Evolutionary conservation across 768 basidiomycete species (phyloP).

Genomic region (Hericium rajendrae): DNA sequence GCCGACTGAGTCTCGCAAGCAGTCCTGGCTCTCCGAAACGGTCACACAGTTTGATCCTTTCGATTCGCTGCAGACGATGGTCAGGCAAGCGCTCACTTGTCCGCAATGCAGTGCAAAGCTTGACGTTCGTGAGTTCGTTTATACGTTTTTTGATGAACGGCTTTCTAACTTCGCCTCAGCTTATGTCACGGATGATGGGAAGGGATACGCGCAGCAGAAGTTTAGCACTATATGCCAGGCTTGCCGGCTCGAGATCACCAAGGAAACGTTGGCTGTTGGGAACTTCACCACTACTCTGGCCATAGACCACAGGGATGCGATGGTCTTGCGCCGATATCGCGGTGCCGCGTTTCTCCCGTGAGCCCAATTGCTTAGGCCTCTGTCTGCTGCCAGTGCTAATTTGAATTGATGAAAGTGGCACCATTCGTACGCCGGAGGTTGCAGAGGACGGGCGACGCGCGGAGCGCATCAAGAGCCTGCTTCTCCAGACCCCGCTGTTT

Average conservation of each 20-base stretch:
- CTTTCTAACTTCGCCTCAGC: conserved; percentile 18
- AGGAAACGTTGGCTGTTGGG: conserved; percentile 28
- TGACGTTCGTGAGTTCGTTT: conserved; percentile 21
- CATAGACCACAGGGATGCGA: conserved; percentile 5
- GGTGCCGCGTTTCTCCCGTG: conserved; percentile 23
- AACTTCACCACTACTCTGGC: conserved; percentile 33
- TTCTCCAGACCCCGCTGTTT: neutral
- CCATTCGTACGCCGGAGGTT: neutral
- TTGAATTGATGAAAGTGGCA: neutral
- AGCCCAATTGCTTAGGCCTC: neutral
- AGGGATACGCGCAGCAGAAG: conserved; percentile 36
- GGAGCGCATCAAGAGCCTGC: neutral
- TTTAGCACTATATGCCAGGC: conserved; percentile 27
- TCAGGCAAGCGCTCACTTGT: conserved; percentile 23
- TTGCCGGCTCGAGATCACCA: conserved; percentile 32
- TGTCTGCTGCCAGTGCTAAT: neutral
- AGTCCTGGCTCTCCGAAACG: conserved; percentile 12
- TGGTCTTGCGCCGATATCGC: conserved; percentile 13
- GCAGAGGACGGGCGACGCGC: neutral
- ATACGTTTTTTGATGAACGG: conserved; percentile 2
- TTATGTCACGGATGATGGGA: conserved; percentile 28
- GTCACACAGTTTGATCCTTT: conserved; percentile 23
- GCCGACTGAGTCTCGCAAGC: conserved; percentile 1
- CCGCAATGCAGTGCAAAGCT: conserved; percentile 23
- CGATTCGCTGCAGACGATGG: conserved; percentile 19